A percentile compares a stretch with the other conserved stretches of the same genome.
phyloP scores from a whole-genome alignment of 176 grass and related monocot species.

The Juncus effusus region DNA sequence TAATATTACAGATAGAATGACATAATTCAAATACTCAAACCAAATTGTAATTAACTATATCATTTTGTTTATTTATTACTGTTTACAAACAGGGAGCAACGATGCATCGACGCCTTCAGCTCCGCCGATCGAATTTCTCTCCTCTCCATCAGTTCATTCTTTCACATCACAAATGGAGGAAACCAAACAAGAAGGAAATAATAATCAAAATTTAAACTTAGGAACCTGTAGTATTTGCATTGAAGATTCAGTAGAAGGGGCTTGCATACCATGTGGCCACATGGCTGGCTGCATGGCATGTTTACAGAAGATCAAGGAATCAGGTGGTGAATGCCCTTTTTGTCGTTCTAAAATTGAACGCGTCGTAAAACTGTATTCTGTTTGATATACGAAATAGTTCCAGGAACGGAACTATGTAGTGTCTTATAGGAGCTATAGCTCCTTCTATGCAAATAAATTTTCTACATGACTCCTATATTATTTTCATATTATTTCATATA shows the following conservation, averaged over 20 bases:
- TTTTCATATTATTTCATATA: too few species aligned
- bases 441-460: too few species aligned
- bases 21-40: too few species aligned
- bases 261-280: slow-evolving; percentile 30
- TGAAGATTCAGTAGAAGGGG: slow-evolving; percentile 23
- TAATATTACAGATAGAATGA: too few species aligned
- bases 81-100: too few species aligned
- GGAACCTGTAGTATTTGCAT: slow-evolving; percentile 27
- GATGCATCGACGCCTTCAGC: background rate
- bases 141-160: background rate
- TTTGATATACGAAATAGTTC: background rate
- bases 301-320: slow-evolving; percentile 26
- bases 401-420: too few species aligned
- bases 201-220: background rate
- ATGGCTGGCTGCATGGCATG: slow-evolving; percentile 31
- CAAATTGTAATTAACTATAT: too few species aligned
- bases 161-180: background rate
- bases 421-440: too few species aligned
- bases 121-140: slow-evolving; percentile 10
- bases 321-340: slow-evolving; percentile 14
- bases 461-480: too few species aligned
- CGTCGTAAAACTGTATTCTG: slow-evolving; percentile 26
- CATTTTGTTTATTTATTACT: too few species aligned
- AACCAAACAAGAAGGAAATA: background rate
- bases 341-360: slow-evolving; percentile 19